Evolutionary conservation across 1,284 basidiomycete species (phyloP).

Genomic region (Rhodotorula sp.): DNA sequence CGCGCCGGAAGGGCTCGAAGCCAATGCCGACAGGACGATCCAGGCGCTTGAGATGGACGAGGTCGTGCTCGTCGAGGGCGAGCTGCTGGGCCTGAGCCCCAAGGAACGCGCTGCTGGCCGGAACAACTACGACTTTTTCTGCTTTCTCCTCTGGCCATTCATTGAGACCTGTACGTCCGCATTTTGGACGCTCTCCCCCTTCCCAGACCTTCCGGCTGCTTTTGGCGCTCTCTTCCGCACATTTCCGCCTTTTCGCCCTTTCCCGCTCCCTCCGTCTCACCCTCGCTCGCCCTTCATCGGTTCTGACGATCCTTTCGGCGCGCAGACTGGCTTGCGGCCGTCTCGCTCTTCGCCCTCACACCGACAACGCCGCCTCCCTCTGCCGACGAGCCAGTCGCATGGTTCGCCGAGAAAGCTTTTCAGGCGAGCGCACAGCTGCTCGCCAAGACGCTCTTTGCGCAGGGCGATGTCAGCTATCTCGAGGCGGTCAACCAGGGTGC

Average conservation of each 20-base stretch:
- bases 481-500: slow-evolving; percentile 46
- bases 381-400: slow-evolving; percentile 40
- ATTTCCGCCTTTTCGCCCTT: too few relatives aligned
- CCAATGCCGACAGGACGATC: slow-evolving; percentile 46
- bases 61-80: slow-evolving; percentile 36
- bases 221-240: too few relatives aligned
- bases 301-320: background rate
- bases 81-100: slow-evolving; percentile 40
- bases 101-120: slow-evolving; percentile 49
- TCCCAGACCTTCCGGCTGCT: too few relatives aligned
- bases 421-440: slow-evolving; percentile 50
- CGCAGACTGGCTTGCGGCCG: slow-evolving; percentile 50
- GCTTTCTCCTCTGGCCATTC: slow-evolving; percentile 42
- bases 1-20: slow-evolving; percentile 48
- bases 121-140: slow-evolving; percentile 48
- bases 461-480: slow-evolving; percentile 50
- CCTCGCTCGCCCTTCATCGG: background rate
- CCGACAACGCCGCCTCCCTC: slow-evolving; percentile 28
- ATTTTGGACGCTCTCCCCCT: too few relatives aligned
- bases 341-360: slow-evolving; percentile 50
- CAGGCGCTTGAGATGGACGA: slow-evolving; percentile 24
- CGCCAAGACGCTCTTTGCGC: slow-evolving; percentile 51
- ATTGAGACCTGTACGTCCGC: slow-evolving; percentile 32
- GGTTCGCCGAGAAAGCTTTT: slow-evolving; percentile 51
- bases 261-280: too few relatives aligned